These are phyloP conservation scores for Tetrapisispora iriomotensis DNA, from an alignment of 805 yeast genomes.

Conservation along the genomic window DNA sequence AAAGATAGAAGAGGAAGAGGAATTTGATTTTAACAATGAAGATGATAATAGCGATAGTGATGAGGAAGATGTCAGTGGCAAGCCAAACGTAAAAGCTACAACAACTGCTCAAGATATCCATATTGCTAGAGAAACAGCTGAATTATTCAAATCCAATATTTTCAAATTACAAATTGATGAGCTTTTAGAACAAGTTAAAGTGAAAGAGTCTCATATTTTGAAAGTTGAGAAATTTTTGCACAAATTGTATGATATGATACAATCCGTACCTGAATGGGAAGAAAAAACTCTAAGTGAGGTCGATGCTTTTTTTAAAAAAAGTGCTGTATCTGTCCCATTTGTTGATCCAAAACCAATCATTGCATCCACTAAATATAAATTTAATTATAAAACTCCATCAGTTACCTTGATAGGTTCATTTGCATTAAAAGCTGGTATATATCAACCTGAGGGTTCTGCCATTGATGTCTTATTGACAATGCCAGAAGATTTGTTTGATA, in stretches of 20 bases:
- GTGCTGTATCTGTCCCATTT: slow-evolving; percentile 63
- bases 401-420: slow-evolving; percentile 82
- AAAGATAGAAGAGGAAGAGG: slow-evolving; percentile 24
- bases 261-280: slow-evolving; percentile 49
- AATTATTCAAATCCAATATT: slow-evolving; percentile 86
- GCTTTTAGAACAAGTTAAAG: slow-evolving; percentile 64
- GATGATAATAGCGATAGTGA: slow-evolving; percentile 13
- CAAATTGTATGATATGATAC: slow-evolving; percentile 57
- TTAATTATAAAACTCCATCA: slow-evolving; percentile 55
- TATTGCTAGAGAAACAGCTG: slow-evolving; percentile 87
- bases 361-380: slow-evolving; percentile 53
- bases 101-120: slow-evolving; percentile 68
- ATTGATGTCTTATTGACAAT: slow-evolving; percentile 77
- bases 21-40: slow-evolving; percentile 17
- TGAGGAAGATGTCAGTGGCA: neutral
- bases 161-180: slow-evolving; percentile 95
- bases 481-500: slow-evolving; percentile 66
- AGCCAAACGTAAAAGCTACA: slow-evolving; percentile 4
- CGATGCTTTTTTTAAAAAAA: slow-evolving; percentile 40
- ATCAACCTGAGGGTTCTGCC: slow-evolving; percentile 51
- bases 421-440: slow-evolving; percentile 74
- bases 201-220: slow-evolving; percentile 58
- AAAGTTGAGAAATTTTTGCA: slow-evolving; percentile 68
- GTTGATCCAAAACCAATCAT: slow-evolving; percentile 77
- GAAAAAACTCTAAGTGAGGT: slow-evolving; percentile 49